phyloP scores from a whole-genome alignment of 2,329 filamentous ascomycete species.

The Myriangium duriaei region DNA sequence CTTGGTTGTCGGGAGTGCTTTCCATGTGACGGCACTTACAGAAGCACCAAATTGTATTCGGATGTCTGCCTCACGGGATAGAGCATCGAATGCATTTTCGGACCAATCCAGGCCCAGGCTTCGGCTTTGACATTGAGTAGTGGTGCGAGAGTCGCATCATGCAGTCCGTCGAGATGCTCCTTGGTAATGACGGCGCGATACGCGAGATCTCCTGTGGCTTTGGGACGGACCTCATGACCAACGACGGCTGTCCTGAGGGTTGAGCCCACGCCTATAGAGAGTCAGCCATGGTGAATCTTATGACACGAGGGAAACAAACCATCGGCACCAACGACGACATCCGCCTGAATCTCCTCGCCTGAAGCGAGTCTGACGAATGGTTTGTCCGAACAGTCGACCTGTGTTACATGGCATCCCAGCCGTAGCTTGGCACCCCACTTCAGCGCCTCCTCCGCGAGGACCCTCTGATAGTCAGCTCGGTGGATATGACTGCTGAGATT shows the following conservation, averaged over 20 bases:
- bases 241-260: neutral
- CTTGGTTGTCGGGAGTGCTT: neutral
- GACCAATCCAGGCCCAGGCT: slow-evolving; percentile 4
- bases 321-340: slow-evolving; percentile 5
- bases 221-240: neutral
- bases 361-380: neutral
- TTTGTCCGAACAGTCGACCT: slow-evolving; percentile 1
- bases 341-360: neutral
- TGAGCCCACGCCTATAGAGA: slow-evolving; percentile 1
- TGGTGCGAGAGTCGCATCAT: neutral
- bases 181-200: slow-evolving; percentile 2
- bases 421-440: neutral
- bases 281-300: neutral
- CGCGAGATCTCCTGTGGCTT: slow-evolving; percentile 1
- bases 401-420: slow-evolving; percentile 1
- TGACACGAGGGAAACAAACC: neutral
- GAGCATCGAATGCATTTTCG: neutral
- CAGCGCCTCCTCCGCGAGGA: slow-evolving; percentile 3
- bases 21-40: too few species aligned
- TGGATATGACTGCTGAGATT: slow-evolving; percentile 1
- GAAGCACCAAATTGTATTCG: slow-evolving; percentile 1
- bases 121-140: neutral
- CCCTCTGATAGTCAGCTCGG: slow-evolving; percentile 5
- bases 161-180: neutral
- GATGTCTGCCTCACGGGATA: neutral